phyloP scores from a whole-genome alignment of 2,329 filamentous ascomycete species.

The Fusarium nelsonii region DNA sequence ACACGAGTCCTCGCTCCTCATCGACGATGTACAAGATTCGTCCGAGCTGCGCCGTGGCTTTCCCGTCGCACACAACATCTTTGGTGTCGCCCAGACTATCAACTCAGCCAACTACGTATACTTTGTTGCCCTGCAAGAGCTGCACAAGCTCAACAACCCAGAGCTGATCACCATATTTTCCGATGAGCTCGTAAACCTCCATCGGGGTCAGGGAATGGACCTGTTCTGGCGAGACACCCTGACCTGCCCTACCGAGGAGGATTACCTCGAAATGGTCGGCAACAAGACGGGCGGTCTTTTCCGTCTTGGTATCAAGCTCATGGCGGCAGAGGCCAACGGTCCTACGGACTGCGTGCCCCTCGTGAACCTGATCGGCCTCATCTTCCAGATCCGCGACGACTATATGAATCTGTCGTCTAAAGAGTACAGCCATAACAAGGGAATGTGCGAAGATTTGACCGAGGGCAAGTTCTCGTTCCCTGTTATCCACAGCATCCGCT shows the following conservation, averaged over 20 bases:
- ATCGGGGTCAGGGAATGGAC: slow-evolving; percentile 91
- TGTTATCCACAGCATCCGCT: slow-evolving; percentile 91
- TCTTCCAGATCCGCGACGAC: slow-evolving; percentile 94
- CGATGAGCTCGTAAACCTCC: slow-evolving; percentile 86
- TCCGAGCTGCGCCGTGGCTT: slow-evolving; percentile 81
- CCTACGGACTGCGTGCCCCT: slow-evolving; percentile 81
- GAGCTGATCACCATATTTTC: slow-evolving; percentile 78
- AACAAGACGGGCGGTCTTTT: slow-evolving; percentile 94
- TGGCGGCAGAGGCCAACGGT: slow-evolving; percentile 78
- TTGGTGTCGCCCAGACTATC: slow-evolving; percentile 88
- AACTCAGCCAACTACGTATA: slow-evolving; percentile 93
- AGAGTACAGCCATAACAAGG: slow-evolving; percentile 90
- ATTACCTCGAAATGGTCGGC: slow-evolving; percentile 94
- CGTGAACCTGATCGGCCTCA: slow-evolving; percentile 84
- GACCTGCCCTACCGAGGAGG: slow-evolving; percentile 85
- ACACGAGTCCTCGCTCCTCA: slow-evolving; percentile 84
- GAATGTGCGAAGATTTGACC: slow-evolving; percentile 92
- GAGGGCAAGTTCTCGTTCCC: slow-evolving; percentile 98
- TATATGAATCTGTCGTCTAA: slow-evolving; percentile 85
- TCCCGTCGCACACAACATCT: slow-evolving; percentile 86
- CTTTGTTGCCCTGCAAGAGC: slow-evolving; percentile 81
- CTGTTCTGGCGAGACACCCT: slow-evolving; percentile 89
- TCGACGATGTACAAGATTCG: slow-evolving; percentile 90
- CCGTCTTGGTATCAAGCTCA: slow-evolving; percentile 84
- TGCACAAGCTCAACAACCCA: slow-evolving; percentile 77